Evolutionary conservation across 2,329 filamentous ascomycete species (phyloP).

Genomic region (Coniochaeta sp.): DNA sequence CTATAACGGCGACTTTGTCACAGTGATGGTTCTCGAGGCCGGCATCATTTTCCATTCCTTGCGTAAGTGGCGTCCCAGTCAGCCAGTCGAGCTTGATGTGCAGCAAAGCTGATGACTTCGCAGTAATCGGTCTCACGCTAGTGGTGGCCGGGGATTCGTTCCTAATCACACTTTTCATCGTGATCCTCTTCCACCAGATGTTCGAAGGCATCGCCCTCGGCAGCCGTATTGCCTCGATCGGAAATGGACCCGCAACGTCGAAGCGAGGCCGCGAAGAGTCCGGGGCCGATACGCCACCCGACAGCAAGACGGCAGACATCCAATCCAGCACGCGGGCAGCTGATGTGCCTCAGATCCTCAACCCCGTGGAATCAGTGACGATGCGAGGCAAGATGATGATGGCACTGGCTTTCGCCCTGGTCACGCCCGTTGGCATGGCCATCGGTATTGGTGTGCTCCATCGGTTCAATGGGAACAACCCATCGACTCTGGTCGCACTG

Average conservation of each 20-base stretch:
- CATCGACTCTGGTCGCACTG: conserved; percentile 60
- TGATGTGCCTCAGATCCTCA: background rate
- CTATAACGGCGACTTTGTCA: conserved; percentile 39
- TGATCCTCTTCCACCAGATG: conserved; percentile 70
- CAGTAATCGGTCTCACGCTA: conserved; percentile 56
- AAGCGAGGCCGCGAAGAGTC: background rate
- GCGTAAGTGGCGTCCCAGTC: no score
- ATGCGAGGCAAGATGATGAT: conserved; percentile 51
- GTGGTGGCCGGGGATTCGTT: conserved; percentile 47
- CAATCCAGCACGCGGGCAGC: background rate
- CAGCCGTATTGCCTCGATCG: conserved; percentile 56
- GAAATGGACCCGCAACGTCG: conserved; percentile 7
- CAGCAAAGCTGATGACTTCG: no score
- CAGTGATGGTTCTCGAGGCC: conserved; percentile 62
- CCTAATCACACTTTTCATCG: conserved; percentile 47
- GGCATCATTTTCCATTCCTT: conserved; percentile 72
- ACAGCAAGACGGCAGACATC: background rate
- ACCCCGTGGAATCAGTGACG: conserved; percentile 17
- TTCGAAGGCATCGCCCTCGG: conserved; percentile 71
- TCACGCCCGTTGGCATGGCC: conserved; percentile 73
- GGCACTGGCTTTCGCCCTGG: conserved; percentile 56
- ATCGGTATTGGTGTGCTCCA: conserved; percentile 68
- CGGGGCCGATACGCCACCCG: background rate
- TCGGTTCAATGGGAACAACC: conserved; percentile 66
- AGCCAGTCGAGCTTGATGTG: no score